These are phyloP conservation scores for Suillus tomentosus DNA, from an alignment of 768 basidiomycete species.

Conservation along the genomic window DNA sequence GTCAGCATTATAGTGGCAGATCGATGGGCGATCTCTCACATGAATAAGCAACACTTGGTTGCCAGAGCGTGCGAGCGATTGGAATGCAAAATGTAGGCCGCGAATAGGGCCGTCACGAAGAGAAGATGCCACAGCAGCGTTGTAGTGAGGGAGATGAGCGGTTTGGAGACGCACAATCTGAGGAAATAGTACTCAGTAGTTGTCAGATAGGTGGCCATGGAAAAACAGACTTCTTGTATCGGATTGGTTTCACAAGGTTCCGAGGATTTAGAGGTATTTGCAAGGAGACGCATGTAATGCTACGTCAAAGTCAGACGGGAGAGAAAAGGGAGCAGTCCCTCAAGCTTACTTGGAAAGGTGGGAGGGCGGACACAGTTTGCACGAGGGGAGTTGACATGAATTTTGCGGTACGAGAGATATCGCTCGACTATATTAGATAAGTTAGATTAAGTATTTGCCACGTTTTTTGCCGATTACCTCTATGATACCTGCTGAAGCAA, in stretches of 20 bases:
- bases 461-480: conserved; percentile 46
- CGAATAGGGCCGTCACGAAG: conserved; percentile 73
- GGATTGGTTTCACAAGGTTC: conserved; percentile 30
- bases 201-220: not conserved
- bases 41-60: conserved; percentile 65
- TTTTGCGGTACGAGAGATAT: conserved; percentile 73
- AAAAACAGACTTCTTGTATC: conserved; percentile 44
- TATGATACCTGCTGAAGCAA: conserved; percentile 71
- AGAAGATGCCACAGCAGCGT: conserved; percentile 75
- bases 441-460: not conserved
- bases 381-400: conserved; percentile 78
- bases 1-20: not conserved
- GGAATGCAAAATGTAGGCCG: conserved; percentile 57
- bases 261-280: conserved; percentile 33
- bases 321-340: not conserved
- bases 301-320: conserved; percentile 19
- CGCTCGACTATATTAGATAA: conserved; percentile 45
- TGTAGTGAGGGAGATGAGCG: conserved; percentile 73
- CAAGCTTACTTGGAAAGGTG: conserved; percentile 57
- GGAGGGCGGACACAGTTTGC: conserved; percentile 65
- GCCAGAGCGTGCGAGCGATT: conserved; percentile 46
- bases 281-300: conserved; percentile 56
- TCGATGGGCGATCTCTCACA: conserved; percentile 36
- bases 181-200: not conserved
- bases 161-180: conserved; percentile 79